A percentile compares a stretch with the other conserved stretches of the same genome.
Evolutionary conservation across 1,284 basidiomycete species (phyloP).

Genomic region (Leccinum subspadiceum): DNA sequence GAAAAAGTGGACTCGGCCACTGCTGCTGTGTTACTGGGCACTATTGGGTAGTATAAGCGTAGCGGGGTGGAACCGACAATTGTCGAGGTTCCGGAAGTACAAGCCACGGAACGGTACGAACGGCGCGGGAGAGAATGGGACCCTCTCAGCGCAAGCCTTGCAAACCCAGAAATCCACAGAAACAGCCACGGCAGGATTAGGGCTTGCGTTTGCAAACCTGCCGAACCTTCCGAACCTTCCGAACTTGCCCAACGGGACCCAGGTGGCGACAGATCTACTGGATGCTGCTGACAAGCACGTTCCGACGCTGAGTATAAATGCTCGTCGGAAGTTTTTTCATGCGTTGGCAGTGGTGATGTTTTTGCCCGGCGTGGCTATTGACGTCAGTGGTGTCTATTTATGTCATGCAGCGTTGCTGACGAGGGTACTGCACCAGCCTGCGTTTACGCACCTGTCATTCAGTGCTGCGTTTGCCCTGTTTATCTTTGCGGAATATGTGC

Average conservation of each 20-base stretch:
- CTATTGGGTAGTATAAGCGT: conserved; percentile 79
- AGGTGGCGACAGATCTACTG: conserved; percentile 77
- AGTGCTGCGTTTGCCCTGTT: conserved; percentile 91
- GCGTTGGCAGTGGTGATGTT: conserved; percentile 95
- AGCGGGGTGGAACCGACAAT: conserved; percentile 89
- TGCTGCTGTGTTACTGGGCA: conserved; percentile 85
- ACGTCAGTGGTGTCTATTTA: conserved; percentile 60
- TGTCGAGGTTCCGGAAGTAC: conserved; percentile 73
- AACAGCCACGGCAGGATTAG: conserved; percentile 28
- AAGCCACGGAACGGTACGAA: conserved; percentile 43
- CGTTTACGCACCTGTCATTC: conserved; percentile 93
- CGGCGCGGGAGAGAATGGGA: conserved; percentile 35
- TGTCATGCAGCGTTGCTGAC: conserved; percentile 19
- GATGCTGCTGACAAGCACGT: conserved; percentile 87
- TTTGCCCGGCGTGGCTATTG: conserved; percentile 87
- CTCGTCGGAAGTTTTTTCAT: conserved; percentile 97
- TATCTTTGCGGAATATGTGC: conserved; percentile 93
- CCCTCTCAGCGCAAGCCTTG: conserved; percentile 23
- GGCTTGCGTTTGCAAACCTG: conserved; percentile 52
- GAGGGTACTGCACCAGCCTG: conserved; percentile 59
- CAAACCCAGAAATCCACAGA: conserved; percentile 24
- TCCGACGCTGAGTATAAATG: conserved; percentile 89
- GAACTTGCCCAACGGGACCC: conserved; percentile 51
- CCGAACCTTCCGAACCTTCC: conserved; percentile 52
- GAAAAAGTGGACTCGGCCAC: conserved; percentile 80